Conservation (phyloP, 495 filamentous ascomycete species). For the Cercophora newfieldiana region DNA sequence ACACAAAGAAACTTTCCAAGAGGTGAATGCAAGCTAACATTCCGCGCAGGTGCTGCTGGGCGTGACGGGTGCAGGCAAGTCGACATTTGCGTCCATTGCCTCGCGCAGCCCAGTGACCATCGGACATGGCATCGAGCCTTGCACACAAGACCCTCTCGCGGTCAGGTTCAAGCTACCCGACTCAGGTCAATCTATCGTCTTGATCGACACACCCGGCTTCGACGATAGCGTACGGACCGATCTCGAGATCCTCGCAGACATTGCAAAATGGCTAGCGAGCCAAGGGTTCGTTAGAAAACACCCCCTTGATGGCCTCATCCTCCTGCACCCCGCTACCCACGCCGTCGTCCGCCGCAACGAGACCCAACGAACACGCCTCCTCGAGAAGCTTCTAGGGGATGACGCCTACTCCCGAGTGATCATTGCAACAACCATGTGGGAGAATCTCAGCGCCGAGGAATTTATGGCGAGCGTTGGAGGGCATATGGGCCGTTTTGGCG, state of each 20-base stretch:
- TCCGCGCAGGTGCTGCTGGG: slow-evolving; percentile 2
- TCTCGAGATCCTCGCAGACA: slow-evolving; percentile 42
- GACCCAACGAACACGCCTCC: not conserved
- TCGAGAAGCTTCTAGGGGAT: not conserved
- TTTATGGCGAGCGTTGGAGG: not conserved
- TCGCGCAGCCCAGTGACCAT: slow-evolving; percentile 1
- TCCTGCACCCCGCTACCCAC: slow-evolving; percentile 4
- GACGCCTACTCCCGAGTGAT: not conserved
- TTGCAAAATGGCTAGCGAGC: slow-evolving; percentile 23
- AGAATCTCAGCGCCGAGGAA: not conserved
- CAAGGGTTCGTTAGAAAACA: not conserved
- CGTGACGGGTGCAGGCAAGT: slow-evolving; percentile 16
- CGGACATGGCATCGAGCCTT: slow-evolving; percentile 6
- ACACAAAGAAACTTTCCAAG: too few species aligned
- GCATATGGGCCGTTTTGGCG: not conserved
- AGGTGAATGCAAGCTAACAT: too few species aligned
- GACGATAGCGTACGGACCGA: slow-evolving; percentile 43
- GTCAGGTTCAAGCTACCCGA: not conserved
- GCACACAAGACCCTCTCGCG: slow-evolving; percentile 6
- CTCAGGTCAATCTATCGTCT: slow-evolving; percentile 17
- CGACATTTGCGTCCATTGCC: slow-evolving; percentile 8
- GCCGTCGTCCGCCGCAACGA: not conserved
- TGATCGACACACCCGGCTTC: slow-evolving; percentile 51
- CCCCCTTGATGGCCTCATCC: slow-evolving; percentile 8
- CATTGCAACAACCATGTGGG: slow-evolving; percentile 4